Percentiles rank a stretch among this genome's conserved stretches.
These are phyloP conservation scores for Globisporangium paroecandrum DNA, from an alignment of 352 stramenopile genomes.

Conservation along the genomic window DNA sequence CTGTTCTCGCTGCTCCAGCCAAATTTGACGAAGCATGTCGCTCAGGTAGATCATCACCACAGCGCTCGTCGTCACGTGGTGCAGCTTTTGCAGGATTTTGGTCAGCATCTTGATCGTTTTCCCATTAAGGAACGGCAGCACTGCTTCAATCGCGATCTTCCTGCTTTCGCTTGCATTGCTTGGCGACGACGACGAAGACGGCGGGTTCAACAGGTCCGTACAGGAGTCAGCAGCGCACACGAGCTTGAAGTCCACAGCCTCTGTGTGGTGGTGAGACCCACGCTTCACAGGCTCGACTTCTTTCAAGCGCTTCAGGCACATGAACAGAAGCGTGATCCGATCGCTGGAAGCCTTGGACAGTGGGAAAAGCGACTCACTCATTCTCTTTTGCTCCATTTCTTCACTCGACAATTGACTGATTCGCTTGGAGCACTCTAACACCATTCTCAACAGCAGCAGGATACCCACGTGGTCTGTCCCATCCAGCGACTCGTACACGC, in stretches of 20 bases:
- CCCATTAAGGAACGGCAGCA: conserved; percentile 44
- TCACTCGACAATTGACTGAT: conserved; percentile 10
- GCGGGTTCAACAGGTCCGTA: conserved; percentile 30
- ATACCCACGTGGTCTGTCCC: conserved; percentile 70
- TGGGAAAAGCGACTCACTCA: conserved; percentile 33
- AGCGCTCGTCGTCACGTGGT: conserved; percentile 50
- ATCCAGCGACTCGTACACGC: conserved; percentile 53
- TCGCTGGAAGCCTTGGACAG: conserved; percentile 49
- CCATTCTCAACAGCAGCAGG: conserved; percentile 64
- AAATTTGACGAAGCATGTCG: conserved; percentile 38
- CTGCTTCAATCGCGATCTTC: conserved; percentile 38
- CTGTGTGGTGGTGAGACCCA: background rate
- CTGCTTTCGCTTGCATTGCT: conserved; percentile 9
- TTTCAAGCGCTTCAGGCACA: conserved; percentile 78
- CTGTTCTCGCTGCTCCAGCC: conserved; percentile 24
- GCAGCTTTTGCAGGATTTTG: conserved; percentile 69
- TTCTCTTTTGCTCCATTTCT: background rate
- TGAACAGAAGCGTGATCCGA: conserved; percentile 64
- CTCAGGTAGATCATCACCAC: conserved; percentile 74
- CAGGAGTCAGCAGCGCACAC: conserved; percentile 38
- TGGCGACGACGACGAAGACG: background rate
- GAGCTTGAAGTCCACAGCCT: conserved; percentile 51
- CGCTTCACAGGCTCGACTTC: conserved; percentile 28
- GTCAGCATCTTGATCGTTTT: conserved; percentile 70
- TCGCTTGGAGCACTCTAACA: conserved; percentile 76